Evolutionary conservation across 1,139 yeast species (phyloP).

Genomic region (Wickerhamomyces sp.): DNA sequence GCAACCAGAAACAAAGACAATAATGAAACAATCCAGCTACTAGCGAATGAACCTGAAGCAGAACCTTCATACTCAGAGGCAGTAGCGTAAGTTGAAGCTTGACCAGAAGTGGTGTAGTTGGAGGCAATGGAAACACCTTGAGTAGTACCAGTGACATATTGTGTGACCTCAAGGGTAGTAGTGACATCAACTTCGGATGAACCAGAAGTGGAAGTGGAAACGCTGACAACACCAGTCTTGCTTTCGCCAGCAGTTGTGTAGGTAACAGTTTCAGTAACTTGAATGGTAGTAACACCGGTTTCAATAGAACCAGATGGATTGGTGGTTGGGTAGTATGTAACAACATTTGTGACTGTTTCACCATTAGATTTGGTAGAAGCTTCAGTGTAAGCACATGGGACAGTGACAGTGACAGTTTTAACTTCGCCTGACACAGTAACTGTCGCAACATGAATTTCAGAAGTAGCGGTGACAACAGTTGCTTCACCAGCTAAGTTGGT

Average conservation of each 20-base stretch:
- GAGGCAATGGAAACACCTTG: no score
- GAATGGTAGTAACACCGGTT: not conserved
- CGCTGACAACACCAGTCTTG: not conserved
- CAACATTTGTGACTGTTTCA: constrained; percentile 1
- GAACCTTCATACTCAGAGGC: not conserved
- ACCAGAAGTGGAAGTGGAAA: not conserved
- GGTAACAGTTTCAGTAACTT: constrained; percentile 1
- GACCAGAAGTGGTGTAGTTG: not conserved
- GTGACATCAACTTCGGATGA: not conserved
- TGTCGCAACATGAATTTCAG: constrained; percentile 3
- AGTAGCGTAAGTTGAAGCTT: not conserved
- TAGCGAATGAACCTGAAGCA: not conserved
- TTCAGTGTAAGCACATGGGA: constrained; percentile 2
- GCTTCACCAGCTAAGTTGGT: constrained; percentile 4
- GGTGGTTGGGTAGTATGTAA: constrained; percentile 4
- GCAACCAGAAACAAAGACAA: not conserved
- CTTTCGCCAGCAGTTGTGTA: not conserved
- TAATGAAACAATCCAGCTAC: not conserved
- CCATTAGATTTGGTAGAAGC: constrained; percentile 1
- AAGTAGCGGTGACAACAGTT: constrained; percentile 1
- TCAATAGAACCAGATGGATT: constrained; percentile 1
- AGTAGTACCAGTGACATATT: not conserved
- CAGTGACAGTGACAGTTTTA: constrained; percentile 3
- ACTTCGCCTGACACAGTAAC: not conserved
- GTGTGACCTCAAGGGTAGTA: not conserved